These are phyloP conservation scores for Aschersonia sp. DNA, from an alignment of 2,329 filamentous ascomycete species.

Conservation along the genomic window DNA sequence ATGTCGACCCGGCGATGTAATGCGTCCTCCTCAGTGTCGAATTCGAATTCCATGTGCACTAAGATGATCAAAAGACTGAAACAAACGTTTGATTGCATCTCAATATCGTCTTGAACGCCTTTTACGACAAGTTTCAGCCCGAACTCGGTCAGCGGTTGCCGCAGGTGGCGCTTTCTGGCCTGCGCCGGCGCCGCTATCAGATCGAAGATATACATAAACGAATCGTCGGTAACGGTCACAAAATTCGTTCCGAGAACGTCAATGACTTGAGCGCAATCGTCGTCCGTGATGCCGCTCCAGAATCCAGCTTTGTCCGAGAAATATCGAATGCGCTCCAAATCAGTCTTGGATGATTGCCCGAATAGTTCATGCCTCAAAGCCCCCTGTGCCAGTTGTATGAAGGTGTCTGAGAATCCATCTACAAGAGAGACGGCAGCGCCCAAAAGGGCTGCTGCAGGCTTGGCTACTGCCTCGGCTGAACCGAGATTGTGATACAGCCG, in stretches of 20 bases:
- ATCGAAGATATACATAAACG: constrained; percentile 37
- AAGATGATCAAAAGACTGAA: constrained; percentile 73
- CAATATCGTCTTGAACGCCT: constrained; percentile 65
- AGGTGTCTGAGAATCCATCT: constrained; percentile 53
- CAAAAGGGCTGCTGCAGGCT: constrained; percentile 47
- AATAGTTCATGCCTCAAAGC: constrained; percentile 61
- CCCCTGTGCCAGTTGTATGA: constrained; percentile 52
- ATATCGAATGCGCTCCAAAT: constrained; percentile 59
- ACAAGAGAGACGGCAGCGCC: constrained; percentile 57
- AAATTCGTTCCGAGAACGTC: constrained; percentile 53
- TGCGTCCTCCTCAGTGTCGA: constrained; percentile 57
- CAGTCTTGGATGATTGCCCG: constrained; percentile 54
- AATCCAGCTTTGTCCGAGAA: constrained; percentile 73
- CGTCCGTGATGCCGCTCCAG: constrained; percentile 65
- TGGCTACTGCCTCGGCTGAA: constrained; percentile 34
- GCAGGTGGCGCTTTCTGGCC: constrained; percentile 28
- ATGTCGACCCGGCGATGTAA: constrained; percentile 48
- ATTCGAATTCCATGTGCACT: constrained; percentile 74
- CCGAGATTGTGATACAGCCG: constrained; percentile 55
- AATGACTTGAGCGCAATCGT: constrained; percentile 59
- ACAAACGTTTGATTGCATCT: constrained; percentile 58
- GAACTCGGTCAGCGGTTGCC: constrained; percentile 53
- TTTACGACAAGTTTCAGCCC: constrained; percentile 63
- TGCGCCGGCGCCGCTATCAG: constrained; percentile 32
- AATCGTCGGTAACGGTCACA: constrained; percentile 38